Evolutionary conservation across 1,284 basidiomycete species (phyloP), one percentile per base, ranked within the genome.

Genomic region (Ganoderma meredithae): DNA sequence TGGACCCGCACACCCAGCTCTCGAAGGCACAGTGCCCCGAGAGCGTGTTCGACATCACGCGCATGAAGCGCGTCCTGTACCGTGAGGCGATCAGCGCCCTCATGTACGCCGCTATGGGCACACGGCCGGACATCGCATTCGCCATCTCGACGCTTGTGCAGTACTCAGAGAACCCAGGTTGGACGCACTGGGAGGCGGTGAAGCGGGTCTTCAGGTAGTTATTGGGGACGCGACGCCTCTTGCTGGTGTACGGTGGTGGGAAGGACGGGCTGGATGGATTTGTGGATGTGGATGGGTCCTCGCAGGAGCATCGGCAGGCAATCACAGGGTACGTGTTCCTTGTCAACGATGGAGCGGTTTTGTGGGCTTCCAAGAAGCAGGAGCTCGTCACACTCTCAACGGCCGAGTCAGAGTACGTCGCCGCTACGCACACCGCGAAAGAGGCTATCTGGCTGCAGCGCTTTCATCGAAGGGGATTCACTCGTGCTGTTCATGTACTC

Each of bases 291-390:
- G 60, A 74, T 65, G 15, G 71, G 40, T 25, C 65, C 0, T 68
- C 72, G 15, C 41, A 43, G 41, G 41, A 80, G 64, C 43, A 66
- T 31, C 55, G 74, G 0, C 74, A 75, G 27, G 76, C 78, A 0
- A 79, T 81, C 56, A 73, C 71, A 1, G 78, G 80, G 9, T 75
- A 75, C 58, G 67, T 75, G n/a, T 69, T 77, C 53, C 60, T 75
- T 31, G 63, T 77, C 27, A 72, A 69, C 47, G 75, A 75, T 9
- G 77, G 73, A 1, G 74, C 77, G 1, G 71, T 81, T 22, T 76
- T 76, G 5, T 81, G 80, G 79, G 61, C 68, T 1, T 73, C 79
- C 12, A 78, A 81, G 71, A 73, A 74, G 49, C 81, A 83, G 65
- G 73, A 76, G 65, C 70, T 78, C 19, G 60, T 68, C 22, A 53